Conservation (phyloP, 129 eudicot genomes). For the Rutidosis leptorrhynchoides region DNA sequence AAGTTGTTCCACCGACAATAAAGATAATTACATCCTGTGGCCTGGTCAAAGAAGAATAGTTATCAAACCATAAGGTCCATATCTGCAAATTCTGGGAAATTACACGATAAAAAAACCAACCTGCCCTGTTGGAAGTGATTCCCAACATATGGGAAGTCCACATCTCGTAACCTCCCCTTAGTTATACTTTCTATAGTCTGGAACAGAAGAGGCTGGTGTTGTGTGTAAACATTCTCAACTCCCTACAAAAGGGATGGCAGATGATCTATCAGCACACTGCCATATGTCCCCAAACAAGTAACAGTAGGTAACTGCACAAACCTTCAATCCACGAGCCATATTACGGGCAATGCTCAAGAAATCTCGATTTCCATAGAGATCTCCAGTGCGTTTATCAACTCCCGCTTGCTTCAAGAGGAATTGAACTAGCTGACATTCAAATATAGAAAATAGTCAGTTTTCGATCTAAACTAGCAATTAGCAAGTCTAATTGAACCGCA, state of each 20-base stretch:
- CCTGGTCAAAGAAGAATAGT: conserved; percentile 34
- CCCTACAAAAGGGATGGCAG: conserved; percentile 72
- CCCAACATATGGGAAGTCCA: conserved; percentile 92
- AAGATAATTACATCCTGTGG: conserved; percentile 92
- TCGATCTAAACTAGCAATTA: too few relatives aligned
- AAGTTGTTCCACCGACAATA: conserved; percentile 93
- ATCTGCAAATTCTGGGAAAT: too few relatives aligned
- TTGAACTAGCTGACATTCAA: conserved; percentile 83
- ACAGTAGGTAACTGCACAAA: too few relatives aligned
- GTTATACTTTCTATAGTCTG: conserved; percentile 96
- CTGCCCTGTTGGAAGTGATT: conserved; percentile 94
- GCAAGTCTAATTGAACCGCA: too few relatives aligned
- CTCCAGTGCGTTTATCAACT: conserved; percentile 88
- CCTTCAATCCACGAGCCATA: conserved; percentile 99
- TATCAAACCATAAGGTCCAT: too few relatives aligned
- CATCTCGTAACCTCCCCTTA: conserved; percentile 88
- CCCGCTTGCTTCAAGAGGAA: conserved; percentile 97
- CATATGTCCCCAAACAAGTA: too few relatives aligned
- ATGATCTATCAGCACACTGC: too few relatives aligned
- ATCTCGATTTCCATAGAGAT: conserved; percentile 92
- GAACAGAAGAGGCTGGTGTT: conserved; percentile 88
- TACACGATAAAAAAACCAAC: too few relatives aligned
- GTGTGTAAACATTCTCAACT: conserved; percentile 95
- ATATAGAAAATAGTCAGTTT: conserved; percentile 15
- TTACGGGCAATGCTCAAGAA: conserved; percentile 84